Base-by-base conservation (phyloP, 371 early-diverging fungal genomes). In the Funneliformis caledonium region DNA sequence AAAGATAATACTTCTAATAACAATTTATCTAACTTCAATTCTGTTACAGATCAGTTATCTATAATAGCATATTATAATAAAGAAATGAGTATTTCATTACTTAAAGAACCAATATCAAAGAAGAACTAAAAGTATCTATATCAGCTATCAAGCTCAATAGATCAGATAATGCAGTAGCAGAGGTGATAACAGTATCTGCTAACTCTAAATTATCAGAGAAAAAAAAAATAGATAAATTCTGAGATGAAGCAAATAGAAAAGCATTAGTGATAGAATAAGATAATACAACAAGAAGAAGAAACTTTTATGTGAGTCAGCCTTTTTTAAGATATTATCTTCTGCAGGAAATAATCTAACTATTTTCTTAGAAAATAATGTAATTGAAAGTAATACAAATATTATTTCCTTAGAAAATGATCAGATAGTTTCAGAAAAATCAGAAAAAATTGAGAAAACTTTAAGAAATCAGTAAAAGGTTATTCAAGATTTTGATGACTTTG, bases 401-500 rank as follows among this genome's bases (percentile, higher is more conserved):
- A 26, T 26, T 26, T 26, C 26, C 26, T 26, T 26, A 0, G 0
- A 52, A 50, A 33, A 56, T 45, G 45, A 45, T 7, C 3, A 26
- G 3, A 69, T 5, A 26, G 26, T 26, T 26, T 26, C 0, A 26
- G 26, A 26, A 0, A 26, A 26, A 0, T 26, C 26, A 26, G 4
- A 16, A 69, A 37, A 37, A 45, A 31, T 16, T 26, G 62, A 61
- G 16, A 64, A 47, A 76, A 76, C 11, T 22, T 42, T 12, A 64
- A 26, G 64, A 76, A 76, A 76, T 43, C 50, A 65, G 45, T 64
- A 43, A 14, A 76, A 12, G 37, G 1, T 43, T 33, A 22, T 14
- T 22, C 16, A 76, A n/a, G 26, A 64, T 64, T 42, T 64, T 76
- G 62, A 76, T 12, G 19, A 76, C 22, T 56, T 62, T 62, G 64